A percentile compares a stretch with the other conserved stretches of the same genome.
phyloP scores from a whole-genome alignment of 257 asterid species.

The Nicotiana sylvestris region DNA sequence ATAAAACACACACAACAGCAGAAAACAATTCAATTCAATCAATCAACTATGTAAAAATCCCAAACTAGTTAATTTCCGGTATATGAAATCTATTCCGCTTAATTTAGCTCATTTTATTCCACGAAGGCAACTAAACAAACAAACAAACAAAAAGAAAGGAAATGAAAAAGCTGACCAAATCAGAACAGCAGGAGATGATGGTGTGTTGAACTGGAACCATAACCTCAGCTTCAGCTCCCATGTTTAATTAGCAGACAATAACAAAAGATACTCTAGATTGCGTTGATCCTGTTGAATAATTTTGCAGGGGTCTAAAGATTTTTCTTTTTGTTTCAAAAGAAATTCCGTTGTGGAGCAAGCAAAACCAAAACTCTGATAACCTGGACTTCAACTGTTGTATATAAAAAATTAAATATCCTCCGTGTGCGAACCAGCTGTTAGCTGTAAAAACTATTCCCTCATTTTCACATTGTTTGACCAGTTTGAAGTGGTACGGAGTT shows the following conservation, averaged over 20 bases:
- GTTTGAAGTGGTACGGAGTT: no score
- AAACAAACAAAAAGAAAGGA: background rate
- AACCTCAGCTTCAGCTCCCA: constrained; percentile 72
- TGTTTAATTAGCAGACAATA: constrained; percentile 2
- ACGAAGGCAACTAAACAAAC: background rate
- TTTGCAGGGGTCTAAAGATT: background rate
- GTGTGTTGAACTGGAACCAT: constrained; percentile 41
- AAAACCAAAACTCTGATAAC: background rate
- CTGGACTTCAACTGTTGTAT: background rate
- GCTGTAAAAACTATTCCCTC: background rate
- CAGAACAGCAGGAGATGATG: constrained; percentile 45
- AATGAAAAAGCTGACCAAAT: constrained; percentile 28
- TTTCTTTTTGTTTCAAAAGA: background rate
- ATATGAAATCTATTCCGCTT: background rate
- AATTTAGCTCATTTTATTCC: background rate
- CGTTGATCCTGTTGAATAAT: no score
- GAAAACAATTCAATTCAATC: background rate
- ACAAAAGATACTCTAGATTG: background rate
- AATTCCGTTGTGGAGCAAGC: background rate
- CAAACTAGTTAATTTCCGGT: background rate
- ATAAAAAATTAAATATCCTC: background rate
- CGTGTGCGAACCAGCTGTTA: constrained; percentile 26
- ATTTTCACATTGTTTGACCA: no score
- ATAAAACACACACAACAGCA: background rate
- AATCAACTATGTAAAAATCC: background rate